phyloP scores from a whole-genome alignment of 371 early-diverging fungal genomes.

The Apophysomyces variabilis region DNA sequence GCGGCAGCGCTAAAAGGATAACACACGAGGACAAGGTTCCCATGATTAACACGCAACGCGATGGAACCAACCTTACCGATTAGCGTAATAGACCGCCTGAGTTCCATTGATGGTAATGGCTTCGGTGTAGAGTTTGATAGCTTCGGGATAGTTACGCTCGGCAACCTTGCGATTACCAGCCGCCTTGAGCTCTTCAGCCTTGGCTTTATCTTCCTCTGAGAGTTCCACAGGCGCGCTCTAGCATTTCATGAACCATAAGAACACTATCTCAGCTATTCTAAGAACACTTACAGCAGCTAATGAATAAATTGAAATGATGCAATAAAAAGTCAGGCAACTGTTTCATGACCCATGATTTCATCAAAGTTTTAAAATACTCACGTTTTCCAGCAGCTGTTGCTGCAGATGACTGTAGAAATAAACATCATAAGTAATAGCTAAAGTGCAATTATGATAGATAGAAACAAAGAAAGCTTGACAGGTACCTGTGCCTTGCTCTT shows the following conservation, averaged over 20 bases:
- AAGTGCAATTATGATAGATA: constrained; percentile 15
- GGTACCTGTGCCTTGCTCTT: constrained; percentile 39
- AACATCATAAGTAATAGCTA: not conserved
- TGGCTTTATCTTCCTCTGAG: constrained; percentile 68
- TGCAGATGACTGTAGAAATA: constrained; percentile 8
- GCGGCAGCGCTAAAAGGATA: constrained; percentile 84
- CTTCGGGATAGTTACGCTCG: constrained; percentile 82
- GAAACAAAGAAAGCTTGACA: constrained; percentile 15
- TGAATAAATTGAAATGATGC: constrained; percentile 1
- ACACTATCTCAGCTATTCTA: not conserved
- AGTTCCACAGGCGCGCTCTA: constrained; percentile 16
- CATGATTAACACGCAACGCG: not conserved
- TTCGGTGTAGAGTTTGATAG: constrained; percentile 86
- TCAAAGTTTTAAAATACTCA: constrained; percentile 17
- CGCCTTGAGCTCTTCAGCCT: constrained; percentile 88
- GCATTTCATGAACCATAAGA: not conserved
- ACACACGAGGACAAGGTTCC: not conserved
- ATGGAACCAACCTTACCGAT: constrained; percentile 66
- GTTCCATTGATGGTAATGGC: constrained; percentile 84
- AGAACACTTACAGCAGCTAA: constrained; percentile 9
- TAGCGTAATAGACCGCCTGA: constrained; percentile 94
- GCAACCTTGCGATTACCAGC: constrained; percentile 84
- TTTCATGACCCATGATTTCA: not conserved
- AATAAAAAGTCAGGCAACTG: not conserved
- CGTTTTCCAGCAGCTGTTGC: constrained; percentile 17